Conservation (phyloP, 2,329 filamentous ascomycete species). For the Cucurbitaria berberidis region DNA sequence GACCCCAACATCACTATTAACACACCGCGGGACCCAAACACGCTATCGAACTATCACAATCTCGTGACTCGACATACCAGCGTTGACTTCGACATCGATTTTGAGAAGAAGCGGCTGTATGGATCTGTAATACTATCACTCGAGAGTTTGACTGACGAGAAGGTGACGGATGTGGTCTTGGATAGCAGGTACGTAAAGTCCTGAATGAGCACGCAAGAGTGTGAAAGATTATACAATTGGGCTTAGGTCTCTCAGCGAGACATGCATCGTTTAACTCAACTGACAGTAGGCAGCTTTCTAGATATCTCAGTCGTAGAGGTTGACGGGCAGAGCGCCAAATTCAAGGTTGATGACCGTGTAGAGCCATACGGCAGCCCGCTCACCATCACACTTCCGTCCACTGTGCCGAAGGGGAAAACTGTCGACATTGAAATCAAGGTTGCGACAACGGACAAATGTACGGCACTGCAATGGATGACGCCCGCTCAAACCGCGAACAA, state of each 20-base stretch:
- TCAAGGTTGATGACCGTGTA: conserved; percentile 71
- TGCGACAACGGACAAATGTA: conserved; percentile 85
- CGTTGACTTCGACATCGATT: conserved; percentile 82
- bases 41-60: conserved; percentile 87
- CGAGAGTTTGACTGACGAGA: conserved; percentile 74
- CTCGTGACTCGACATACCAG: conserved; percentile 86
- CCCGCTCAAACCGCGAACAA: conserved; percentile 94
- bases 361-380: conserved; percentile 79
- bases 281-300: conserved; percentile 61
- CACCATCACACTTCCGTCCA: conserved; percentile 61
- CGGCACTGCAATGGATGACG: conserved; percentile 93
- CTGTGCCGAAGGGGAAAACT: conserved; percentile 53
- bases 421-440: conserved; percentile 60
- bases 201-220: not conserved
- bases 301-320: conserved; percentile 75
- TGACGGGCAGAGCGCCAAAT: conserved; percentile 68
- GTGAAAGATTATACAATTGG: no score
- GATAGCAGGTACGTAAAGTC: conserved; percentile 69
- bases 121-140: conserved; percentile 80
- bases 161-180: conserved; percentile 78
- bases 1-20: conserved; percentile 46
- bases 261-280: not conserved
- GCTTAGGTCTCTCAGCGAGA: no score
- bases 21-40: conserved; percentile 78
- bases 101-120: conserved; percentile 75